Evolutionary conservation across 2,329 filamentous ascomycete genomes (phyloP).

Genomic region (Alternaria sp.): DNA sequence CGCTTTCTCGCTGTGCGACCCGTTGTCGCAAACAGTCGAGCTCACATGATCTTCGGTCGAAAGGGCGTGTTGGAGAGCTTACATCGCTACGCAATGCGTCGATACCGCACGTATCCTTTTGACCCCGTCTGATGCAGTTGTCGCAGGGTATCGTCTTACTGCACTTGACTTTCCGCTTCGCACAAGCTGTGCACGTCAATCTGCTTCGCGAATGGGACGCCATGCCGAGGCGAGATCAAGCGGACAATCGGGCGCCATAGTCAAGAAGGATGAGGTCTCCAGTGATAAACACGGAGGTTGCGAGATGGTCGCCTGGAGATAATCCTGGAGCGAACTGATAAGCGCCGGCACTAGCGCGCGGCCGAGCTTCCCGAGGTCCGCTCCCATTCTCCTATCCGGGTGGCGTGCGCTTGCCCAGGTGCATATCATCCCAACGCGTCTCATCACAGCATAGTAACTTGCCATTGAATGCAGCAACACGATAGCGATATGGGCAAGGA

Average conservation of each 20-base stretch:
- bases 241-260: background rate
- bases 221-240: background rate
- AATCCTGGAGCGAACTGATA: background rate
- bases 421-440: background rate
- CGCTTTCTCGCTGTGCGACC: conserved; percentile 32
- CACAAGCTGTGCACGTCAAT: conserved; percentile 37
- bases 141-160: conserved; percentile 50
- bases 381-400: background rate
- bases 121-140: conserved; percentile 47
- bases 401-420: background rate
- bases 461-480: background rate
- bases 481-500: background rate
- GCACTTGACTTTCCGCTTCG: conserved; percentile 45
- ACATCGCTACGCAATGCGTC: background rate
- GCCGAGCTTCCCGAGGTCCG: conserved; percentile 4
- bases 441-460: background rate
- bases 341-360: background rate
- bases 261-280: background rate
- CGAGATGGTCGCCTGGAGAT: background rate
- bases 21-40: conserved; percentile 28
- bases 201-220: background rate
- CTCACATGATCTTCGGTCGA: background rate
- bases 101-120: conserved; percentile 8
- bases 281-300: background rate
- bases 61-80: background rate